A percentile compares a stretch with the other conserved stretches of the same genome.
These are phyloP conservation scores for Orychophragmus violaceus DNA, from an alignment of 345 rosid genomes.

Conservation along the genomic window DNA sequence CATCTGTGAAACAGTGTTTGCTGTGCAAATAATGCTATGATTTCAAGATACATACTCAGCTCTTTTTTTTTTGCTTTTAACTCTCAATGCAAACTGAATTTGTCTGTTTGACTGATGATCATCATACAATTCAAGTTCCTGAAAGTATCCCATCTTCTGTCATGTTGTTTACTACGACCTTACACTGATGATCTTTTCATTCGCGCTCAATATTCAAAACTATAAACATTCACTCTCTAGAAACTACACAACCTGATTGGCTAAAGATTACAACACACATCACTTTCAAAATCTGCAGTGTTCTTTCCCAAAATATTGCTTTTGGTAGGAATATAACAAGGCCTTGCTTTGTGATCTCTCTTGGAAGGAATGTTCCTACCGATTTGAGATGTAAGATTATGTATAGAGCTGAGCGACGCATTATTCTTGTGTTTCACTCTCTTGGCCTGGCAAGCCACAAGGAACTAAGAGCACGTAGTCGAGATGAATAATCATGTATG, in stretches of 20 bases:
- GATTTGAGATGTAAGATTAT: slow-evolving; percentile 8
- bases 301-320: slow-evolving; percentile 18
- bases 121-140: slow-evolving; percentile 12
- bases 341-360: slow-evolving; percentile 21
- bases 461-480: slow-evolving; percentile 95
- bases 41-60: background rate
- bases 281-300: slow-evolving; percentile 15
- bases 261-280: slow-evolving; percentile 29
- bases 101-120: slow-evolving; percentile 4
- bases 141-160: slow-evolving; percentile 15
- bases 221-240: slow-evolving; percentile 27
- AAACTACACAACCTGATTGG: slow-evolving; percentile 20
- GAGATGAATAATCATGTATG: slow-evolving; percentile 76
- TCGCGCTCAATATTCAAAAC: slow-evolving; percentile 17
- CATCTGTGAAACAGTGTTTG: background rate
- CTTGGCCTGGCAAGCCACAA: slow-evolving; percentile 96
- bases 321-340: slow-evolving; percentile 15
- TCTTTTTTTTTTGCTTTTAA: background rate
- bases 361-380: slow-evolving; percentile 17
- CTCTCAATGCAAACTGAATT: slow-evolving; percentile 11
- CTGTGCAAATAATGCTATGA: slow-evolving; percentile 9
- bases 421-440: slow-evolving; percentile 47
- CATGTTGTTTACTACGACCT: slow-evolving; percentile 17
- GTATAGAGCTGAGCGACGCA: background rate
- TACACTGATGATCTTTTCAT: slow-evolving; percentile 24